Evolutionary conservation across 1,139 yeast species (phyloP), one percentile per base, ranked within the genome.

Genomic region (Blastobotrys persicus): DNA sequence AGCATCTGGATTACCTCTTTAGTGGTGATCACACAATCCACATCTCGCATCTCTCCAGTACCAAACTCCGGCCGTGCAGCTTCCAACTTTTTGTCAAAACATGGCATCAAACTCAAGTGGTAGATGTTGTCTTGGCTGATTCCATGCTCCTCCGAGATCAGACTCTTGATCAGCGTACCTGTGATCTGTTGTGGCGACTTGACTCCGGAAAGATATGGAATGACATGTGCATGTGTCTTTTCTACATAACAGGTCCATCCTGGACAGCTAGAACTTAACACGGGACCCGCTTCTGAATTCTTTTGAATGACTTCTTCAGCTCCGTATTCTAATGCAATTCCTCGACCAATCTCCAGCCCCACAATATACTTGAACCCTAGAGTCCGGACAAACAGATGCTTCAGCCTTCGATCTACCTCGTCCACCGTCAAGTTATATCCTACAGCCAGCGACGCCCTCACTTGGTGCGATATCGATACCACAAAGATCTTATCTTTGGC

Each of bases 171-270:
- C 41, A 91, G 61, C 23, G 81, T 72, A 0, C 98, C 98, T 0
- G 97, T 88, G 48, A 92, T 85, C 64, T 88, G 97, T 68, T 92
- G 98, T 2, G 98, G 94, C 1, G 96, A 87, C 61, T 88, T 88
- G 45, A 86, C 84, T 54, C 54, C 71, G 51, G 78, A 73, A 32
- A 74, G 59, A 53, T 70, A 68, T 0, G 91, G 85, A 20, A 89
- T 70, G 17, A 92, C 73, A 54, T 86, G 83, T 0, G 95, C 95
- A 66, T 92, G 97, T 0, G 97, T 91, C 72, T 92, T 92, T 62
- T 92, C 98, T 0, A 92, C 96, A 62, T 92, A 92, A 33, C 94
- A 75, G 0, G 94, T 95, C 91, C 96, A 92, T 0, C 99, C 99
- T 0, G 99, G 99, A 66, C 98, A 92, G 1, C 86, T 76, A 3